Conservation (phyloP, 2,329 filamentous ascomycete genomes). For the Aspergillus quadrilineatus region DNA sequence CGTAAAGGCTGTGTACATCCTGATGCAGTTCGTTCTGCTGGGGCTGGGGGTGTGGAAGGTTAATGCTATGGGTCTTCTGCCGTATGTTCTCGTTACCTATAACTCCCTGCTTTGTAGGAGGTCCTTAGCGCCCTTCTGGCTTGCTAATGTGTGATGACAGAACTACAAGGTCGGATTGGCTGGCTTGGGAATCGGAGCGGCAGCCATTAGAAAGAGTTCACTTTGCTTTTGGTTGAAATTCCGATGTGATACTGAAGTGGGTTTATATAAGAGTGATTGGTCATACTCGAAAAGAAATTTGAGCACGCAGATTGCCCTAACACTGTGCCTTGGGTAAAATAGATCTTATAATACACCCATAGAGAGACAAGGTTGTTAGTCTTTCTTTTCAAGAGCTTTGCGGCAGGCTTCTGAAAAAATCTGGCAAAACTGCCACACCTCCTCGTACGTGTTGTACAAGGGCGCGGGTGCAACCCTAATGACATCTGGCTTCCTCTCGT, state of each 20-base stretch:
- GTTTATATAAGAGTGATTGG: background rate
- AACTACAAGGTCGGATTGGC: constrained; percentile 94
- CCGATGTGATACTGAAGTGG: background rate
- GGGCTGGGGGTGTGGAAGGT: constrained; percentile 93
- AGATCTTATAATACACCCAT: constrained; percentile 1
- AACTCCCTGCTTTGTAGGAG: background rate
- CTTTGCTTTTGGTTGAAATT: constrained; percentile 52
- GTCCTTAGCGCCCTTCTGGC: background rate
- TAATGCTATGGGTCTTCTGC: constrained; percentile 91
- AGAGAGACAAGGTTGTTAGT: constrained; percentile 2
- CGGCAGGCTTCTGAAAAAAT: constrained; percentile 54
- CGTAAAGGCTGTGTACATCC: constrained; percentile 84
- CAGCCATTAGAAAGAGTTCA: constrained; percentile 66
- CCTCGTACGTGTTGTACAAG: constrained; percentile 76
- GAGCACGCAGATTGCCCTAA: background rate
- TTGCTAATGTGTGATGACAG: constrained; percentile 43
- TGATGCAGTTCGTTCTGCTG: constrained; percentile 80
- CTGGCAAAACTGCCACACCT: constrained; percentile 63
- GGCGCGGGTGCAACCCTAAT: constrained; percentile 81
- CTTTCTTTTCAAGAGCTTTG: constrained; percentile 31
- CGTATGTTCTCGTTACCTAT: constrained; percentile 57
- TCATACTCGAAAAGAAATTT: background rate
- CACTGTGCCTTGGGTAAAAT: background rate
- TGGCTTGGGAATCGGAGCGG: constrained; percentile 86
- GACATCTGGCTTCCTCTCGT: constrained; percentile 82